Evolutionary conservation across 2,329 filamentous ascomycete species (phyloP).

Genomic region (Talaromyces albobiverticillius): DNA sequence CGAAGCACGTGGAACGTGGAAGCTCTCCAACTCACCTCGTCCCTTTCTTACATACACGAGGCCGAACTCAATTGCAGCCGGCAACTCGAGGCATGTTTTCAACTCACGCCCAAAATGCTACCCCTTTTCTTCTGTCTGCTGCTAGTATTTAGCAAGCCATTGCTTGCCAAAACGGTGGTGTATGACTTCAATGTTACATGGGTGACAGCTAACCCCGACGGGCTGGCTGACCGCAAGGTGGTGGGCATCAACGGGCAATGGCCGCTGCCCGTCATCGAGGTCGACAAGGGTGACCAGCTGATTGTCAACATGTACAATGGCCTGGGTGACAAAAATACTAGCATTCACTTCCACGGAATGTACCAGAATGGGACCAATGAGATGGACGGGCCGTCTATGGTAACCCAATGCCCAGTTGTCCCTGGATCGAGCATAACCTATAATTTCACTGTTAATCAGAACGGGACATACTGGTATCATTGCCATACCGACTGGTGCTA

Average conservation of each 20-base stretch:
- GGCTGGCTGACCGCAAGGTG: slow-evolving; percentile 50
- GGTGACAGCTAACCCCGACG: slow-evolving; percentile 56
- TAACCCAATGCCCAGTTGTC: slow-evolving; percentile 66
- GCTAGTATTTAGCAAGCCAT: slow-evolving; percentile 9
- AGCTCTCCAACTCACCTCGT: no score
- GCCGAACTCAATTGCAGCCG: no score
- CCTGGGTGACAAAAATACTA: slow-evolving; percentile 61
- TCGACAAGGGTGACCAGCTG: slow-evolving; percentile 70
- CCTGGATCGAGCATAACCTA: slow-evolving; percentile 64
- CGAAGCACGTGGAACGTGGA: no score
- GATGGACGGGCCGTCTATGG: slow-evolving; percentile 69
- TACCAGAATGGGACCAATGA: slow-evolving; percentile 72
- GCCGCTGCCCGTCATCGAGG: slow-evolving; percentile 69
- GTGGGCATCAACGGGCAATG: slow-evolving; percentile 73
- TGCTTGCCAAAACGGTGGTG: slow-evolving; percentile 34
- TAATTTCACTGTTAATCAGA: slow-evolving; percentile 61
- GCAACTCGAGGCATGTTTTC: background rate
- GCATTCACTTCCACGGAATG: slow-evolving; percentile 74
- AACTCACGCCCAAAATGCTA: slow-evolving; percentile 1
- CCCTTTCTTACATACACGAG: no score
- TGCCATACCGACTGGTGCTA: slow-evolving; percentile 64
- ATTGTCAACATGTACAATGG: slow-evolving; percentile 68
- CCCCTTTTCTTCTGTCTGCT: background rate
- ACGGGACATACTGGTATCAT: slow-evolving; percentile 65
- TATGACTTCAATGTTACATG: slow-evolving; percentile 55